Evolutionary conservation across 805 yeast genomes (phyloP).

Genomic region (Isabelozyma heimii): DNA sequence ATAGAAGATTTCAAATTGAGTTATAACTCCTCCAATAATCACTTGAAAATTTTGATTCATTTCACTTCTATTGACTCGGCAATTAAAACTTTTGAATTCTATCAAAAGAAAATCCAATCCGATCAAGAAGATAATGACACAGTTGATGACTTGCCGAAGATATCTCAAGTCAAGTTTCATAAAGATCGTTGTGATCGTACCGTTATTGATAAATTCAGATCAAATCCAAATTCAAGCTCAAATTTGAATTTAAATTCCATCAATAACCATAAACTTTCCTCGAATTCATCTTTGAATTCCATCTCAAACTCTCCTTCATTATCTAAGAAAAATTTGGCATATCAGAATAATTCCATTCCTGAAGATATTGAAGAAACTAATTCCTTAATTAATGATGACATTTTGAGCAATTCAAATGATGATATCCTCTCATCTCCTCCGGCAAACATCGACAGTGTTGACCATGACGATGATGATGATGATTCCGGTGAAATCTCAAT

Average conservation of each 20-base stretch:
- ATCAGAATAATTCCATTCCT: background rate
- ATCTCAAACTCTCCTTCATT: background rate
- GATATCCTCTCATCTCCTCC: background rate
- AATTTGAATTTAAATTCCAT: background rate
- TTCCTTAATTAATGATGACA: background rate
- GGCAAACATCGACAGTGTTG: slow-evolving; percentile 3
- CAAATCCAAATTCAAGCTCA: background rate
- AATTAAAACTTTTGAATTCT: slow-evolving; percentile 41
- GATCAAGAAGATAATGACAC: slow-evolving; percentile 4
- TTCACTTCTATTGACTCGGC: slow-evolving; percentile 48
- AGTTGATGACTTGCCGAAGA: slow-evolving; percentile 5
- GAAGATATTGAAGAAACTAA: slow-evolving; percentile 1
- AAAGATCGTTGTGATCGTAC: slow-evolving; percentile 40
- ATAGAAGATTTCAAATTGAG: slow-evolving; percentile 33
- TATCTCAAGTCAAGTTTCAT: slow-evolving; percentile 20
- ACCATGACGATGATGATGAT: slow-evolving; percentile 2
- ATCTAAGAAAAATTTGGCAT: background rate
- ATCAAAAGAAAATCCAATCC: slow-evolving; percentile 15
- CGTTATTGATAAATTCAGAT: slow-evolving; percentile 5
- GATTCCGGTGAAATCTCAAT: slow-evolving; percentile 6
- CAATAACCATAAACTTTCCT: background rate
- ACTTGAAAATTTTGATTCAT: slow-evolving; percentile 20
- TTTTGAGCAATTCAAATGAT: slow-evolving; percentile 1
- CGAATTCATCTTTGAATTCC: slow-evolving; percentile 1
- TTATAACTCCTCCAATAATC: slow-evolving; percentile 3